Evolutionary conservation across 2,329 filamentous ascomycete species (phyloP).

Genomic region (Diplodia seriata): DNA sequence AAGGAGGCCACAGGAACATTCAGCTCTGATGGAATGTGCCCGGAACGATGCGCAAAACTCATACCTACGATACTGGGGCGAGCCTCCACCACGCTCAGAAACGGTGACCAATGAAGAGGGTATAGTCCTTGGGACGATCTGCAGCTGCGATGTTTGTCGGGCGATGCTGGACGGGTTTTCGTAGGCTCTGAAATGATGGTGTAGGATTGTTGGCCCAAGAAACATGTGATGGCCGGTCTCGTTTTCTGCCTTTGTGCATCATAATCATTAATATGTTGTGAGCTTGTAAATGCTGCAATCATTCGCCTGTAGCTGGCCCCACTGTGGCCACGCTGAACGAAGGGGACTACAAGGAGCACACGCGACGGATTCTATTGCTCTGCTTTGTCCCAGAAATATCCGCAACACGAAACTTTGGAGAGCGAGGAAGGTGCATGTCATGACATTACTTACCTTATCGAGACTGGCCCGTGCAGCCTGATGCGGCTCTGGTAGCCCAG

Average conservation of each 20-base stretch:
- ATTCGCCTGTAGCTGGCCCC: no score
- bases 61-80: conserved; percentile 3
- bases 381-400: no score
- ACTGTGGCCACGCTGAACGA: no score
- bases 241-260: background rate
- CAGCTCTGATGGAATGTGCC: background rate
- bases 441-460: background rate
- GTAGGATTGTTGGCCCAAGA: no score
- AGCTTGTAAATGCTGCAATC: no score
- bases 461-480: background rate
- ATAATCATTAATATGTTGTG: background rate
- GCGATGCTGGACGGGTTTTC: background rate
- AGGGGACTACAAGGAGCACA: no score
- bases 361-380: no score
- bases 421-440: no score
- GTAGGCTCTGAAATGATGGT: background rate
- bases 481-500: no score
- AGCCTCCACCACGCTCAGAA: background rate
- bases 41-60: background rate
- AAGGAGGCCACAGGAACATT: background rate
- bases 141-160: background rate
- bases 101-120: background rate
- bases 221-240: no score
- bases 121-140: background rate
- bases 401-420: no score